phyloP scores from a whole-genome alignment of 2,329 filamentous ascomycete species.

The Ophiosphaerella korrae region DNA sequence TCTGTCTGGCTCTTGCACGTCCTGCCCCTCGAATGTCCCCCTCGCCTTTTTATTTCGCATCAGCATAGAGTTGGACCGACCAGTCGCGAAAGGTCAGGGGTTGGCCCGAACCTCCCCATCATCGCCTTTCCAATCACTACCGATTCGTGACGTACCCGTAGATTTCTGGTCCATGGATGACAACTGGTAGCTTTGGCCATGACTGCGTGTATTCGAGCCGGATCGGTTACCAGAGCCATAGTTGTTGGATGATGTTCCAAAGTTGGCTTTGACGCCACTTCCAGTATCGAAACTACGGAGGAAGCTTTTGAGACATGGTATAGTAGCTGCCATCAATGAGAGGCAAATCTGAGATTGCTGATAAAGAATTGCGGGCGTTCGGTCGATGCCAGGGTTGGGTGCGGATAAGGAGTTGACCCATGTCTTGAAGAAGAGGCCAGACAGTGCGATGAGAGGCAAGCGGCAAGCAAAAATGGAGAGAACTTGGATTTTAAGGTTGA shows the following conservation, averaged over 20 bases:
- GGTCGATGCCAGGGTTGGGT: conserved; percentile 21
- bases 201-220: not conserved
- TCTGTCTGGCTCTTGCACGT: not conserved
- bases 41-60: not conserved
- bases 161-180: not conserved
- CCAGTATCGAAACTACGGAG: conserved; percentile 32
- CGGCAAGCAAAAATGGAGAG: conserved; percentile 30
- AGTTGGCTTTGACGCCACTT: conserved; percentile 24
- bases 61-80: not conserved
- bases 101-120: not conserved
- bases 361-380: conserved; percentile 21
- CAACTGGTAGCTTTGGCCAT: not conserved
- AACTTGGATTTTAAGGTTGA: conserved; percentile 33
- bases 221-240: conserved; percentile 6
- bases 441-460: conserved; percentile 20
- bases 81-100: not conserved
- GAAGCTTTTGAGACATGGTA: conserved; percentile 36
- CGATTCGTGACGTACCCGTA: not conserved
- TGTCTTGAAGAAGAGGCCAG: conserved; percentile 15
- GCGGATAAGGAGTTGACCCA: conserved; percentile 16
- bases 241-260: conserved; percentile 13
- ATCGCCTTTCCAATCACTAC: not conserved
- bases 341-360: conserved; percentile 30
- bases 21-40: not conserved
- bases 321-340: conserved; percentile 33